Base-by-base conservation (phyloP, 768 basidiomycete species). In the Trametes gibbosa region DNA sequence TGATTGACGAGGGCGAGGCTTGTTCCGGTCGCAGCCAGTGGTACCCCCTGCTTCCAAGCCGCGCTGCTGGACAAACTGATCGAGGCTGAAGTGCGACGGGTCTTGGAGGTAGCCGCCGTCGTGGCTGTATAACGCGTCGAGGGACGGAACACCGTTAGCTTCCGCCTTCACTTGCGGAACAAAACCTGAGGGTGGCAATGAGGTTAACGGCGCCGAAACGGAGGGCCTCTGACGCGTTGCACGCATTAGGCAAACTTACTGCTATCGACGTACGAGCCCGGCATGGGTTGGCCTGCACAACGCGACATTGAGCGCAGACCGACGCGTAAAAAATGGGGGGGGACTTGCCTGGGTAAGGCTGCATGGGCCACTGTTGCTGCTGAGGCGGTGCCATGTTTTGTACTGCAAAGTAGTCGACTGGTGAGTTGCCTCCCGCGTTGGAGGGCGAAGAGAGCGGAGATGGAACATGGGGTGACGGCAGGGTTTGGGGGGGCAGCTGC, bases 381-480 rank as follows among this genome's bases (percentile, higher is more conserved):
- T 34, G 61, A 12, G 48, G 24, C 19, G 25, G 10, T 0, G 29
- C 19, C 45, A 62, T 41, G 51, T 19, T 48, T 16, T 57, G 56
- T 14, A 50, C 29, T 52, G 41, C 23, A 42, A 62, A 62, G 52
- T 62, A 58, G 50, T 57, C 61, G 32, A 57, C 52, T 40, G 61
- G 61, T 2, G 61, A 62, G 61, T 45, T 58, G 48, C 40, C 52
- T 16, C 45, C 47, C 17, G 23, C 56, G 50, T 54, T 53, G 50
- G 55, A 62, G 52, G 56, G 56, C 1, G 61, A 50, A 4, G 61
- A 58, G 29, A 53, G 41, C 56, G 61, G 61, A 57, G 61, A 62
- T 57, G 56, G 47, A 62, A 62, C 61, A 46, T 62, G 61, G 27
- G 47, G 50, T 27, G 55, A 53, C 24, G 40, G 47, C 2, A 50